Conservation (phyloP, 768 basidiomycete genomes). For the Crepidotus variabilis region DNA sequence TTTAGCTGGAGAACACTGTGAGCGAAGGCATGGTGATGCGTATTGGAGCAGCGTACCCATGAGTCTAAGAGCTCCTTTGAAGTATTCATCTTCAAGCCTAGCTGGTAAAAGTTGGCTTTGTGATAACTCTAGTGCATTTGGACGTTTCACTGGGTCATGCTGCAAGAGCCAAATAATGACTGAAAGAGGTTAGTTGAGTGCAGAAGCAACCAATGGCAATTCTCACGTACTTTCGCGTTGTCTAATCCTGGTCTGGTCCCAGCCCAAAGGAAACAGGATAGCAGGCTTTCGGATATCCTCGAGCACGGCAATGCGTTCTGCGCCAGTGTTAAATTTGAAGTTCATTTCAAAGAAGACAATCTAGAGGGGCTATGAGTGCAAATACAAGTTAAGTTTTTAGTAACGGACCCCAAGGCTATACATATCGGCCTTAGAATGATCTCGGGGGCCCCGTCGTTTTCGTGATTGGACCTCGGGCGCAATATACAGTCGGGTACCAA, state of each 20-base stretch:
- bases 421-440: slow-evolving; percentile 89
- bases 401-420: slow-evolving; percentile 83
- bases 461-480: slow-evolving; percentile 83
- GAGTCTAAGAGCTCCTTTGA: slow-evolving; percentile 71
- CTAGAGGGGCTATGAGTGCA: slow-evolving; percentile 32
- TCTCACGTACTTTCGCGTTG: slow-evolving; percentile 64
- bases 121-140: slow-evolving; percentile 79
- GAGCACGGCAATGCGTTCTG: slow-evolving; percentile 82
- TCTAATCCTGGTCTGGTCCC: slow-evolving; percentile 57
- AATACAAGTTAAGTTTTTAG: neutral
- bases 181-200: slow-evolving; percentile 20
- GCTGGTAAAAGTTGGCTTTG: slow-evolving; percentile 75
- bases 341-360: slow-evolving; percentile 99
- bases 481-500: slow-evolving; percentile 89
- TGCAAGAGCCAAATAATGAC: slow-evolving; percentile 80
- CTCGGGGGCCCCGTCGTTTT: slow-evolving; percentile 53
- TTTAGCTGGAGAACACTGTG: slow-evolving; percentile 45
- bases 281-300: slow-evolving; percentile 71
- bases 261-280: slow-evolving; percentile 73
- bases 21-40: neutral
- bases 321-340: slow-evolving; percentile 72
- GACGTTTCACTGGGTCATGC: slow-evolving; percentile 76
- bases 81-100: slow-evolving; percentile 79
- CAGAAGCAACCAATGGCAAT: neutral
- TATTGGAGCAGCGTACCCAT: slow-evolving; percentile 52